Evolutionary conservation across 2,329 filamentous ascomycete species (phyloP).

Genomic region (Colletotrichum ledebouriae): DNA sequence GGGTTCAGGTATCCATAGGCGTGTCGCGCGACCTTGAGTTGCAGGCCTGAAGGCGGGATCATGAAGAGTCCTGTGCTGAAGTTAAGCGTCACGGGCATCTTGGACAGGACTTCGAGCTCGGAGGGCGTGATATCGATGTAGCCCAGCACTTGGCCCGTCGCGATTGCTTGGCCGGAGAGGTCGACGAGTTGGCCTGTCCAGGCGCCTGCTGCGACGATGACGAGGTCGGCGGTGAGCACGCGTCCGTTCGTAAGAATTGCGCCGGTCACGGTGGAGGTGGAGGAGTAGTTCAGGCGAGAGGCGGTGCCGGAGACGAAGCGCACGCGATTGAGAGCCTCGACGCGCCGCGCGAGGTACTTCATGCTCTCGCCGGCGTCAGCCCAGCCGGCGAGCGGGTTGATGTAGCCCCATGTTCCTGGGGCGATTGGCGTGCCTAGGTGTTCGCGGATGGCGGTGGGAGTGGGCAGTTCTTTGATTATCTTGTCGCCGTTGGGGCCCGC

Average conservation of each 20-base stretch:
- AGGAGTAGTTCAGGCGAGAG: constrained; percentile 53
- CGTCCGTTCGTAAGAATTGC: constrained; percentile 66
- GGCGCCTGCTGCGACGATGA: constrained; percentile 86
- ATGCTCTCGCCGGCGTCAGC: constrained; percentile 81
- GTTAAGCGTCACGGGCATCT: constrained; percentile 81
- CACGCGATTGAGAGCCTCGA: constrained; percentile 68
- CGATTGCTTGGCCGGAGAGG: constrained; percentile 79
- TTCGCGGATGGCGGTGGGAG: constrained; percentile 57
- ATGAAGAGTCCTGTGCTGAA: constrained; percentile 79
- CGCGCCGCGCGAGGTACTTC: constrained; percentile 70
- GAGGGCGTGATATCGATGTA: constrained; percentile 81
- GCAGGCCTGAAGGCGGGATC: constrained; percentile 73
- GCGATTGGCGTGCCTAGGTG: constrained; percentile 62
- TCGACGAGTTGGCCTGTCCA: constrained; percentile 87
- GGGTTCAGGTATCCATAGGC: constrained; percentile 76
- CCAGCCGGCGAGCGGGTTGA: constrained; percentile 84
- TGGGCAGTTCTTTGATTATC: constrained; percentile 60
- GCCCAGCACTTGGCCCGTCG: constrained; percentile 85
- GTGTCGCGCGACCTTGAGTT: constrained; percentile 80
- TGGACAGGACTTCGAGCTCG: constrained; percentile 75
- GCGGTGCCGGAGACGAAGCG: constrained; percentile 66
- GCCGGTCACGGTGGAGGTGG: constrained; percentile 54
- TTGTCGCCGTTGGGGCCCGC: constrained; percentile 56
- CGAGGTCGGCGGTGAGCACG: constrained; percentile 74
- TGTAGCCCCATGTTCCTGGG: constrained; percentile 77